phyloP scores from a whole-genome alignment of 345 rosid genomes.

The Eucalyptus pumila region DNA sequence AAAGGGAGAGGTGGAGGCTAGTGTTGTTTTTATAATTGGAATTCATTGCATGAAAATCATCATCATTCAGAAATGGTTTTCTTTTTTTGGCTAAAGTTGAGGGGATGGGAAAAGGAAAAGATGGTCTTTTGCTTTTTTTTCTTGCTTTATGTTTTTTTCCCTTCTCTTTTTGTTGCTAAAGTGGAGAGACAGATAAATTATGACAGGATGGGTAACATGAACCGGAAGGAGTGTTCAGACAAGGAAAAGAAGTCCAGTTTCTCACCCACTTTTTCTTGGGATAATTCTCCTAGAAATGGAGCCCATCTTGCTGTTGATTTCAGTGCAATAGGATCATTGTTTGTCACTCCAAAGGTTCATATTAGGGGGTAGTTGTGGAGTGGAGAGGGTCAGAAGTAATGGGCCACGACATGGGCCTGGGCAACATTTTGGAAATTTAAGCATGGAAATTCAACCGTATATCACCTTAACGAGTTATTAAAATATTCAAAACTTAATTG shows the following conservation, averaged over 20 bases:
- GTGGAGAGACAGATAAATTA: slow-evolving; percentile 3
- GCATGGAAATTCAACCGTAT: neutral
- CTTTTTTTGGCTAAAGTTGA: slow-evolving; percentile 13
- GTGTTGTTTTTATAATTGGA: neutral
- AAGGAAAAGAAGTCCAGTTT: neutral
- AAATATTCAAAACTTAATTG: neutral
- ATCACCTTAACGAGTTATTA: neutral
- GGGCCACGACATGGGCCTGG: neutral
- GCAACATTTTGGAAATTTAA: neutral
- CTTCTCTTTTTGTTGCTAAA: slow-evolving; percentile 1
- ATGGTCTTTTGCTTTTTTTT: slow-evolving; percentile 6
- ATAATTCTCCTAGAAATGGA: neutral
- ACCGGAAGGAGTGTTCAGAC: neutral
- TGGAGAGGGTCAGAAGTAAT: neutral
- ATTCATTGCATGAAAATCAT: slow-evolving; percentile 46
- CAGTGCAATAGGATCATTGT: neutral
- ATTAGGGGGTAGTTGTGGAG: neutral
- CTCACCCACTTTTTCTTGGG: neutral
- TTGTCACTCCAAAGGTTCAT: neutral
- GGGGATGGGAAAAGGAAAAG: slow-evolving; percentile 13
- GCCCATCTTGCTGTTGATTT: slow-evolving; percentile 9
- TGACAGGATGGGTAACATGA: neutral
- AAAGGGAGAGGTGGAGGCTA: neutral
- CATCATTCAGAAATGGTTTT: slow-evolving; percentile 26
- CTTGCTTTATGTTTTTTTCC: neutral